phyloP scores from a whole-genome alignment of 495 filamentous ascomycete species.

The Lophiostoma macrostomum region DNA sequence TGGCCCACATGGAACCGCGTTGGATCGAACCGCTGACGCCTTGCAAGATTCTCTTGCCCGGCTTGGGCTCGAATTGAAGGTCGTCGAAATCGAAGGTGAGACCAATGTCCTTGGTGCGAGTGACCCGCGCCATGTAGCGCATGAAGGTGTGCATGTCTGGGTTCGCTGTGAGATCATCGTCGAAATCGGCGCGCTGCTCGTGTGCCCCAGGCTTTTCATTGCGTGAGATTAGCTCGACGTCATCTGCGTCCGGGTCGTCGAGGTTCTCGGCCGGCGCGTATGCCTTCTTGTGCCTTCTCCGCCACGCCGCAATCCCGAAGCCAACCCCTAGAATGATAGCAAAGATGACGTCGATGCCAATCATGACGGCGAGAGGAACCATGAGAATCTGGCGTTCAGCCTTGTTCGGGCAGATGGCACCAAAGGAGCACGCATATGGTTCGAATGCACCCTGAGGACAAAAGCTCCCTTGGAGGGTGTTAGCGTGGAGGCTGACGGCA shows the following conservation, averaged over 20 bases:
- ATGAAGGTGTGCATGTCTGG: conserved; percentile 46
- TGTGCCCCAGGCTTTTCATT: neutral
- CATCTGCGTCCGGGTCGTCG: conserved; percentile 21
- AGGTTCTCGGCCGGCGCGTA: conserved; percentile 32
- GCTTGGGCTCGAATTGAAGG: conserved; percentile 61
- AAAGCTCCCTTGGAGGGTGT: conserved; percentile 21
- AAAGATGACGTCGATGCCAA: conserved; percentile 46
- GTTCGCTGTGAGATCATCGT: neutral
- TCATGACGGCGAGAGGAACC: conserved; percentile 44
- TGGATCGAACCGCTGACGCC: conserved; percentile 68
- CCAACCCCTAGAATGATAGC: conserved; percentile 20
- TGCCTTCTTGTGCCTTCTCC: conserved; percentile 27
- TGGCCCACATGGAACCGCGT: conserved; percentile 71
- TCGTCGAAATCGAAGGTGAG: conserved; percentile 48
- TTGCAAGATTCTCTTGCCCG: conserved; percentile 54
- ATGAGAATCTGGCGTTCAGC: conserved; percentile 24
- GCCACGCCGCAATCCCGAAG: conserved; percentile 26
- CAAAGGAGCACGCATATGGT: conserved; percentile 22
- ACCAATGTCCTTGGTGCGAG: conserved; percentile 49
- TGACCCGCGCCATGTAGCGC: conserved; percentile 49
- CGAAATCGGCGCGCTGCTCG: neutral
- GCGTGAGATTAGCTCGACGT: neutral
- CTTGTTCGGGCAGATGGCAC: conserved; percentile 16
- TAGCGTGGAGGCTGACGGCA: neutral
- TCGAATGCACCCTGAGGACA: conserved; percentile 22